Evolutionary conservation across 306 rosid species (phyloP).

Genomic region (Malus orientalis): DNA sequence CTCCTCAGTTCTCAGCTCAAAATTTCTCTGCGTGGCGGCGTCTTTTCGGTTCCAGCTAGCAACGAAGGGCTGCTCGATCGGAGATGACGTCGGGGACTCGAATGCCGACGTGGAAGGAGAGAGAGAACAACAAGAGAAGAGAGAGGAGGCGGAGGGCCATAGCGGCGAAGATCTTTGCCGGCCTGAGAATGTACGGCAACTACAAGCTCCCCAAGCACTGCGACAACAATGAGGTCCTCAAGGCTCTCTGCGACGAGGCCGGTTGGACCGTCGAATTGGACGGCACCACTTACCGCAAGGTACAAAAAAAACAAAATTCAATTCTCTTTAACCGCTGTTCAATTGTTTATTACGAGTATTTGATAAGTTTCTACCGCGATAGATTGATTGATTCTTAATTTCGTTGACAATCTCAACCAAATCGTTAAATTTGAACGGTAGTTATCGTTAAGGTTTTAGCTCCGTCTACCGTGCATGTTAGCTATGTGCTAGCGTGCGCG

Average conservation of each 20-base stretch:
- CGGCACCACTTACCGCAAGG: constrained; percentile 91
- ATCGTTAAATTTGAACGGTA: not conserved
- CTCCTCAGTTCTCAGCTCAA: not conserved
- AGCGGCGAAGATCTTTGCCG: constrained; percentile 79
- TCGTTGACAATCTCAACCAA: not conserved
- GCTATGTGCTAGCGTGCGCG: not conserved
- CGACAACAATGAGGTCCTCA: constrained; percentile 92
- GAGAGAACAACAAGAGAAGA: constrained; percentile 81
- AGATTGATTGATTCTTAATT: not conserved
- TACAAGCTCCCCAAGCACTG: constrained; percentile 87
- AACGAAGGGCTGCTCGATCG: not conserved
- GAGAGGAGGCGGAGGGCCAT: constrained; percentile 78
- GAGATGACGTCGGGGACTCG: constrained; percentile 77
- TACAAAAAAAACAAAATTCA: not conserved
- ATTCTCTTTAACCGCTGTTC: not conserved
- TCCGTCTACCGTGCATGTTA: not conserved
- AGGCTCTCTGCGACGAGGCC: constrained; percentile 84
- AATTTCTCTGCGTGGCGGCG: not conserved
- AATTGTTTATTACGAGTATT: not conserved
- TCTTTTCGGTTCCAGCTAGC: not conserved
- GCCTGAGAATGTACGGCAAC: constrained; percentile 78
- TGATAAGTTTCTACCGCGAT: not conserved
- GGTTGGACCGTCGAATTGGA: constrained; percentile 84
- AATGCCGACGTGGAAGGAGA: constrained; percentile 82
- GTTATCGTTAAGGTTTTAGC: not conserved